Evolutionary conservation across 108 stramenopile species (phyloP), one percentile per base, ranked within the genome.

Genomic region (Conticribra guillardii): DNA sequence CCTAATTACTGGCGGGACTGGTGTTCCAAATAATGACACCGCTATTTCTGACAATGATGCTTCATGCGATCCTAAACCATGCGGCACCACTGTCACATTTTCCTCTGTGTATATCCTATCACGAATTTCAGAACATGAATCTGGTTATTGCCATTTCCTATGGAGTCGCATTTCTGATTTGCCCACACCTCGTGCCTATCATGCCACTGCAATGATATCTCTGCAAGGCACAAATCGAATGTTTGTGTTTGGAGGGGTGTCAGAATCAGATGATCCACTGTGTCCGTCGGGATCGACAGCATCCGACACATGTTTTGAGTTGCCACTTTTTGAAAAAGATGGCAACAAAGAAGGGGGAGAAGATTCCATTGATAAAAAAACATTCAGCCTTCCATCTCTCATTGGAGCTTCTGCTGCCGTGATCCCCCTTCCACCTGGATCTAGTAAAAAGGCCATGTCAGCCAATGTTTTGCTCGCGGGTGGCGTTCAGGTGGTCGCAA

Each of bases 221-320:
- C 1, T 44, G 30, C 46, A 64, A 45, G 41, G 55, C 15, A 18
- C n/a, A 4, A 53, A 80, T 48, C 3, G 23, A n/a, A 18, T 87
- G 17, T 45, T 87, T 24, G 54, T 86, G 4, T 80, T 82, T 53
- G 82, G 81, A 9, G 86, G 85, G 4, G 26, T 68, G 8, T 53
- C 70, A 0, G 55, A 76, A 46, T 37, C 79, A 44, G 62, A 82
- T 66, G 82, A 83, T 67, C 69, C 75, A 31, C 70, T 85, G 37
- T 47, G 54, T 59, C 46, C 54, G 18, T 55, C 29, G 19, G 31
- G 17, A 8, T 19, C 31, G 8, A 27, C n/a, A 26, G 32, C 19
- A 31, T 60, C 26, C 30, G 2, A 29, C 34, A 50, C 62, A 50
- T 22, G 23, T 19, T 41, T 41, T 41, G 37, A 41, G 37, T 11